Evolutionary conservation across 2,329 filamentous ascomycete genomes (phyloP), one percentile per base, ranked within the genome.

Genomic region (Fusarium sp.): DNA sequence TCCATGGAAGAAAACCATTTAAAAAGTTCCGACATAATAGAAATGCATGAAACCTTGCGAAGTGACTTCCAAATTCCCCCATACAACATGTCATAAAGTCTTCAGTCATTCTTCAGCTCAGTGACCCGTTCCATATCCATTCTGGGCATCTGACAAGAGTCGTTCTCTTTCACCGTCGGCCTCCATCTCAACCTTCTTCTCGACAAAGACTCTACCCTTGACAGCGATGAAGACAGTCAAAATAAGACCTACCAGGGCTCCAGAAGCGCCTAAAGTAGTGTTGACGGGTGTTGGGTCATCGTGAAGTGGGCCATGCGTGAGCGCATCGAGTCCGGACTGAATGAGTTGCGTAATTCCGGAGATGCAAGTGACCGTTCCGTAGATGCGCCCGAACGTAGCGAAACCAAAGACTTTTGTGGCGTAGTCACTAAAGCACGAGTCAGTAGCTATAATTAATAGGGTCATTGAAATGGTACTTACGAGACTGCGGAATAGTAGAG

Each of bases 391-490:
- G 70, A 95, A 95, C 0, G 92, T 94, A n/a, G 89, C 87, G 79
- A 94, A 94, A 6, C 93, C 93, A 75, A 95, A 95, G 6, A 94
- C 92, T 79, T 94, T 94, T n/a, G 92, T 92, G 0, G 90, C 87
- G 78, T 94, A 95, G 81, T 94, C 93, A 9, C 85, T 86, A 51
- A 8, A 4, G 6, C 2, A 0, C 1, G 5, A 1, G 28, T 74
- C 14, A 65, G 50, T 22, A 56, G 4, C 3, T 3, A 8, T 2
- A 4, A 0, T 3, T 3, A 12, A 10, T 12, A 6, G 42, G 11
- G 10, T 1, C 3, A 13, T 8, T 3, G 3, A 3, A 22, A 28
- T 11, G 3, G 18, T 12, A 81, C 84, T 81, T 79, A 85, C 81
- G 90, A 94, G 69, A 95, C 90, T 12, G 92, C 90, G 0, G 92